phyloP scores from a whole-genome alignment of 805 yeast species.

The Candida chauliodis region DNA sequence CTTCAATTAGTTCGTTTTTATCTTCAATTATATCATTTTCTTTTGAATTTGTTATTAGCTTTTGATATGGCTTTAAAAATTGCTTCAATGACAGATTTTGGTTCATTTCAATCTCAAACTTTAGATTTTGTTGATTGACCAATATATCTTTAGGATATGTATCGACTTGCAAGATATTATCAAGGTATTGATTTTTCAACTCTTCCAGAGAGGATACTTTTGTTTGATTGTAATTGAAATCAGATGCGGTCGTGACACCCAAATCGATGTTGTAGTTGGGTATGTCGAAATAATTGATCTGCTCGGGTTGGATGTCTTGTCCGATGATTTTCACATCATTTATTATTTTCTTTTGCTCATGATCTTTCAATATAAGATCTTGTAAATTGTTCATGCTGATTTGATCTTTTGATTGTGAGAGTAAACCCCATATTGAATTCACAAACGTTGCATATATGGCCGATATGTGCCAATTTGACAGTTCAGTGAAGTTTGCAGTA shows the following conservation, averaged over 20 bases:
- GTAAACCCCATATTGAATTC: slow-evolving; percentile 37
- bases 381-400: slow-evolving; percentile 44
- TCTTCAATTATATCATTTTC: slow-evolving; percentile 27
- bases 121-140: slow-evolving; percentile 1
- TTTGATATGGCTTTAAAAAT: slow-evolving; percentile 27
- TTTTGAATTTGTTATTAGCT: slow-evolving; percentile 15
- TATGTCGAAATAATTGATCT: slow-evolving; percentile 1
- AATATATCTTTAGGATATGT: slow-evolving; percentile 26
- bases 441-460: slow-evolving; percentile 19
- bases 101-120: slow-evolving; percentile 20
- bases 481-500: slow-evolving; percentile 6
- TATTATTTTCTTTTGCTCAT: slow-evolving; percentile 46
- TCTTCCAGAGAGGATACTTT: slow-evolving; percentile 6
- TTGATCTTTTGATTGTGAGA: slow-evolving; percentile 29
- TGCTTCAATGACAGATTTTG: slow-evolving; percentile 21
- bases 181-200: slow-evolving; percentile 11
- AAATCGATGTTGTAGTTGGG: neutral
- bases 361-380: slow-evolving; percentile 39
- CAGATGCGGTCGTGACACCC: neutral
- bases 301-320: neutral
- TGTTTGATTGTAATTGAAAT: slow-evolving; percentile 2
- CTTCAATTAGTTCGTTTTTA: slow-evolving; percentile 33
- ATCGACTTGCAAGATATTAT: slow-evolving; percentile 21
- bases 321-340: slow-evolving; percentile 27
- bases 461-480: slow-evolving; percentile 21